phyloP scores from a whole-genome alignment of 148 eudicot genomes.

The Camellia lanceoleosa region DNA sequence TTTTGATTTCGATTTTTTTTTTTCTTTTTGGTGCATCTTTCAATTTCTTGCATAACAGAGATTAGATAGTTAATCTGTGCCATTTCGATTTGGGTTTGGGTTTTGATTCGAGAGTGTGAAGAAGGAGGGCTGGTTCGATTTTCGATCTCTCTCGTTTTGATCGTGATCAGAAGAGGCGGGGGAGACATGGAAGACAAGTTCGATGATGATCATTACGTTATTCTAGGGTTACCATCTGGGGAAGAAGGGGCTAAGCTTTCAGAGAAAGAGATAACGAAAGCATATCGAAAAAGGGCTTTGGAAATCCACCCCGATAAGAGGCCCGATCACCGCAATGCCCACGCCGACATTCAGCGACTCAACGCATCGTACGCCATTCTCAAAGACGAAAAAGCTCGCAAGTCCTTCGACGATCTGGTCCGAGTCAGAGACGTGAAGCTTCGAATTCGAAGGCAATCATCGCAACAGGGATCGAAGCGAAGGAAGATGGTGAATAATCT shows the following conservation, averaged over 20 bases:
- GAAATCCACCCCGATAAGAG: constrained; percentile 56
- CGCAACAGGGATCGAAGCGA: constrained; percentile 43
- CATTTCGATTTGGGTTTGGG: too few relatives aligned
- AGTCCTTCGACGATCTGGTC: constrained; percentile 46
- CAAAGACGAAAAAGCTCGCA: constrained; percentile 37
- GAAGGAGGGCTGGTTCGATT: too few relatives aligned
- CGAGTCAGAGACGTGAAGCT: constrained; percentile 35
- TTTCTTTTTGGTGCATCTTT: too few relatives aligned
- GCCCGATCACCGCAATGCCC: constrained; percentile 44
- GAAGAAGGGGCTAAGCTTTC: constrained; percentile 49
- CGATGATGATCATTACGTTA: constrained; percentile 39
- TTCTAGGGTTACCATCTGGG: constrained; percentile 50
- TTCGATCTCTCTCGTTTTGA: too few relatives aligned
- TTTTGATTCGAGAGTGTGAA: too few relatives aligned
- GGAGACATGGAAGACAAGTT: constrained; percentile 30
- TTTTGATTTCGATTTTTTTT: too few relatives aligned
- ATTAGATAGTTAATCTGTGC: too few relatives aligned
- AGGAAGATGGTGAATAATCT: constrained; percentile 53
- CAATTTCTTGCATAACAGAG: too few relatives aligned
- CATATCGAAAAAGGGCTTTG: constrained; percentile 45
- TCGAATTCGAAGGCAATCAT: constrained; percentile 13
- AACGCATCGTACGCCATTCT: constrained; percentile 43
- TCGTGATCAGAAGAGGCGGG: too few relatives aligned
- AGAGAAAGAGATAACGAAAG: constrained; percentile 40
- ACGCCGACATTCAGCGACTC: constrained; percentile 39